These are phyloP conservation scores for Leptomonas pyrrhocoris DNA, from an alignment of 208 protist species.

Conservation along the genomic window DNA sequence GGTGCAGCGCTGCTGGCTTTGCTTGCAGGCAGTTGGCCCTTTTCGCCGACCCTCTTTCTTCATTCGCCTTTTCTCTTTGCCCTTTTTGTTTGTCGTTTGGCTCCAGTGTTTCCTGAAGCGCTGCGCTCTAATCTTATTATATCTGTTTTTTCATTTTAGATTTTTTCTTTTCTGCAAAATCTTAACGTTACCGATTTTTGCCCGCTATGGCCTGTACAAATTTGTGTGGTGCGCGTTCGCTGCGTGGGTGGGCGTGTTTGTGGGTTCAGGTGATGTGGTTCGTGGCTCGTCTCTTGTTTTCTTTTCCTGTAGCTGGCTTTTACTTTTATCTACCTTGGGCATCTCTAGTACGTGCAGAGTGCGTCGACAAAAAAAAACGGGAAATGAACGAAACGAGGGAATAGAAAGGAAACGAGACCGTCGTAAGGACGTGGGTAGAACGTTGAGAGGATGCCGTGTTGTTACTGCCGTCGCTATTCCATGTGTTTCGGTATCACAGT, in stretches of 20 bases:
- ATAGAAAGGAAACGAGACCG: conserved; percentile 9
- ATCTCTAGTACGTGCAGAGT: conserved; percentile 4
- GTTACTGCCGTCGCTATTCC: too few species aligned
- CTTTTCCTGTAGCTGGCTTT: conserved; percentile 19
- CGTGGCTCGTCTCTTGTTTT: neutral
- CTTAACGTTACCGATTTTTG: conserved; percentile 7
- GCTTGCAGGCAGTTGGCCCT: too few species aligned
- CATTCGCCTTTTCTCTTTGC: too few species aligned
- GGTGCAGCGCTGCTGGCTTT: too few species aligned
- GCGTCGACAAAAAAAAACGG: neutral
- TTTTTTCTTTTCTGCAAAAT: neutral
- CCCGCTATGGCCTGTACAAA: neutral
- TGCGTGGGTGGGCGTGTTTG: too few species aligned
- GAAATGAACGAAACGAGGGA: too few species aligned
- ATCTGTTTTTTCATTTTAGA: conserved; percentile 6
- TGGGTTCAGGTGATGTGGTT: neutral
- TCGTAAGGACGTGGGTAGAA: neutral
- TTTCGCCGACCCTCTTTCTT: too few species aligned
- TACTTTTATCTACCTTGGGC: conserved; percentile 11
- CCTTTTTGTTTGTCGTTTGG: neutral
- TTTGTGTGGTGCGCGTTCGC: neutral
- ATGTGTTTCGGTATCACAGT: too few species aligned
- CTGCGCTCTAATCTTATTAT: conserved; percentile 16
- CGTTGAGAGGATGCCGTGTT: too few species aligned
- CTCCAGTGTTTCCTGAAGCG: neutral